These are phyloP conservation scores for Saturnispora silvae DNA, from an alignment of 805 yeast genomes.

Conservation along the genomic window DNA sequence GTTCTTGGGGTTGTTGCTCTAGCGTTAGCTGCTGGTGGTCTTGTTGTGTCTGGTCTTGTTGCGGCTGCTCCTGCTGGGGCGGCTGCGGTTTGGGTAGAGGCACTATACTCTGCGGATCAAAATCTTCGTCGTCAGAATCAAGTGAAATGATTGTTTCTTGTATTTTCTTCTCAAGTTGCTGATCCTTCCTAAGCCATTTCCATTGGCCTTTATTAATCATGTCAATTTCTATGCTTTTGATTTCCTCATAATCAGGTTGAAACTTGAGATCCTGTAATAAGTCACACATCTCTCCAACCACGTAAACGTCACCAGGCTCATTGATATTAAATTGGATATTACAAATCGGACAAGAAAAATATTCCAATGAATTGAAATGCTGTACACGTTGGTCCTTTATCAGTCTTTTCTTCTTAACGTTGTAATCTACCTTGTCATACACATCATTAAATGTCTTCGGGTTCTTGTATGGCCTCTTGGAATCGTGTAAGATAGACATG, in stretches of 20 bases:
- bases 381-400: conserved; percentile 13
- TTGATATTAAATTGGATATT: conserved; percentile 25
- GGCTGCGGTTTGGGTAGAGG: no score
- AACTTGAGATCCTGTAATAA: conserved; percentile 15
- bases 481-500: conserved; percentile 18
- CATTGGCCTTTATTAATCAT: conserved; percentile 19
- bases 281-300: conserved; percentile 24
- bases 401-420: conserved; percentile 9
- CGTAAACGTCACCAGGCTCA: conserved; percentile 24
- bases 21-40: no score
- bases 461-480: conserved; percentile 17
- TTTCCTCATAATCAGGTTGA: conserved; percentile 10
- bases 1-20: no score
- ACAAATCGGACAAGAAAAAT: conserved; percentile 28
- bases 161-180: conserved; percentile 1
- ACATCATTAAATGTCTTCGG: conserved; percentile 16
- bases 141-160: conserved; percentile 5
- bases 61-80: neutral
- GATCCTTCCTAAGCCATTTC: conserved; percentile 13
- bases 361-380: conserved; percentile 21
- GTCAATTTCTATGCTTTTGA: conserved; percentile 20
- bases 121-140: conserved; percentile 14
- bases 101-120: conserved; percentile 11
- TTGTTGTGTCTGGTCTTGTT: neutral
- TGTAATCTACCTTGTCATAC: conserved; percentile 20